Base-by-base conservation (phyloP, 1,139 yeast species). In the Citeromyces hawaiiensis region DNA sequence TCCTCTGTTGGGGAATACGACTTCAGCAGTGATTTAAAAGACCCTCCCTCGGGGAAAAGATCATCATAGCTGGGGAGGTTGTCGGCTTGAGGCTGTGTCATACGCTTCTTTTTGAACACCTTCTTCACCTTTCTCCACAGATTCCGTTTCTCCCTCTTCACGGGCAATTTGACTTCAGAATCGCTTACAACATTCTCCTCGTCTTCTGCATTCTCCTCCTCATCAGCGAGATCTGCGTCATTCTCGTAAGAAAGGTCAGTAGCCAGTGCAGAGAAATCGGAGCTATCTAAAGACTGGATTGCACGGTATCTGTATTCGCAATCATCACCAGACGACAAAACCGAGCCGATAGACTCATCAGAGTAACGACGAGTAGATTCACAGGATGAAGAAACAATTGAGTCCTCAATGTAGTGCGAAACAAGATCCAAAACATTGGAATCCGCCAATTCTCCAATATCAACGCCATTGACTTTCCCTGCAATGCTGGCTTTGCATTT, bases 41-140 rank as follows among this genome's bases (percentile, higher is more conserved):
- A 56, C 2, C 66, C 62, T 2, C 76, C 79, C 42, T 69, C 65
- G 13, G 96, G 96, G 66, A 77, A 86, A 40, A 86, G 68, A 46
- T 86, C 96, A 46, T 83, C 88, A 51, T 86, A 86, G 31, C 78
- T 69, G 10, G 95, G 95, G 44, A 80, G 65, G 15, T 69, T 71
- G 33, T 70, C 73, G 13, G 35, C 18, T 4, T 27, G 21, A 29
- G 35, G 39, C 10, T 15, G 27, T 13, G 35, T 27, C 17, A 32
- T 37, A 31, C 34, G 33, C 36, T 43, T 48, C 21, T 36, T 36
- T 43, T 66, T 66, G 50, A 77, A 71, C 4, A 75, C 83, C 43
- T 68, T 72, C 55, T 73, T 69, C 55, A 78, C 73, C 50, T 73
- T 76, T 46, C 69, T 72, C 83, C 86, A 77, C 42, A 77, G 55